These are phyloP conservation scores for Claviceps humidiphila DNA, from an alignment of 2,329 filamentous ascomycete genomes.

Conservation along the genomic window DNA sequence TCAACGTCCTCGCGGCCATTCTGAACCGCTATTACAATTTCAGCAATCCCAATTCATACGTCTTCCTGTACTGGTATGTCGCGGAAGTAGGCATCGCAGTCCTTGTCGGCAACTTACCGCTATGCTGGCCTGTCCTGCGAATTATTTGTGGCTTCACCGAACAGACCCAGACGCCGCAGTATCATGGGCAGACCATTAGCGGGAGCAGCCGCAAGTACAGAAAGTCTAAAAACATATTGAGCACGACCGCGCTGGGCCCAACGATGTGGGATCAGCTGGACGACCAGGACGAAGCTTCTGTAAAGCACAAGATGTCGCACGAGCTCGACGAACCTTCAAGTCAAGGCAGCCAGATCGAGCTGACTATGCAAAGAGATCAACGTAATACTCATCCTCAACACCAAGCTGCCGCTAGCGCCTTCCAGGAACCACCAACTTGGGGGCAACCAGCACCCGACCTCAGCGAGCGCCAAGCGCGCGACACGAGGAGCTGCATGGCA, in stretches of 20 bases:
- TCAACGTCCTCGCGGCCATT: constrained; percentile 41
- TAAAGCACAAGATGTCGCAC: not conserved
- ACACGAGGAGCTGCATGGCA: not conserved
- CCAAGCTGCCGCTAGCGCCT: constrained; percentile 8
- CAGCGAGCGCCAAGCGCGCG: not conserved
- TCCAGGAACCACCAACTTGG: not conserved
- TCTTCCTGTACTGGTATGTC: constrained; percentile 48
- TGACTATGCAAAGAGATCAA: constrained; percentile 10
- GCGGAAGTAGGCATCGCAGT: constrained; percentile 46
- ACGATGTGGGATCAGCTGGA: constrained; percentile 19
- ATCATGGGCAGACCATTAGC: constrained; percentile 10
- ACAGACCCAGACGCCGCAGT: constrained; percentile 13
- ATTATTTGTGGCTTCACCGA: constrained; percentile 19
- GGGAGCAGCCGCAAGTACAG: constrained; percentile 6
- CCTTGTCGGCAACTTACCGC: constrained; percentile 46
- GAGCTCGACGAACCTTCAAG: constrained; percentile 4
- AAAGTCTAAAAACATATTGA: constrained; percentile 6
- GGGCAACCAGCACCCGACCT: constrained; percentile 2
- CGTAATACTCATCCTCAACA: constrained; percentile 3
- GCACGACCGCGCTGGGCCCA: constrained; percentile 9
- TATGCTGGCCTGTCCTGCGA: constrained; percentile 44
- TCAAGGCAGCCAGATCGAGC: constrained; percentile 18
- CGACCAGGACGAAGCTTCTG: constrained; percentile 11
- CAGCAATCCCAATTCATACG: constrained; percentile 36
- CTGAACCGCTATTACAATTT: constrained; percentile 52